Percentiles rank a stretch among this genome's conserved stretches.
Conservation (phyloP, 257 asterid genomes). For the Scutellaria galericulata region DNA sequence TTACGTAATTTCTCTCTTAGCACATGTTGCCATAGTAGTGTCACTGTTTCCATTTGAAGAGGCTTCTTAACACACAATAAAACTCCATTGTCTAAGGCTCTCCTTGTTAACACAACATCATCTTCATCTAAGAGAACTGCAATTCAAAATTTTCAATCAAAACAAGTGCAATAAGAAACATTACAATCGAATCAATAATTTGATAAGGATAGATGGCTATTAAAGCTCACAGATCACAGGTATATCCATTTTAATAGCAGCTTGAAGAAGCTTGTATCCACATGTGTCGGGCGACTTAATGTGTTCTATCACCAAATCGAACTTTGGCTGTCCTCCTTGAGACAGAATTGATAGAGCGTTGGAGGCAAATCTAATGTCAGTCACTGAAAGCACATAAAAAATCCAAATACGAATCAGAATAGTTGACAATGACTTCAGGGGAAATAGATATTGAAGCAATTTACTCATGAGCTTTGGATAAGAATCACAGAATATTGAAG, state of each 20-base stretch:
- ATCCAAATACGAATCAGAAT: not conserved
- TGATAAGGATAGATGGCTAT: not conserved
- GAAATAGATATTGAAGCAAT: not conserved
- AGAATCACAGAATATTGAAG: not conserved
- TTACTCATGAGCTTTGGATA: not conserved
- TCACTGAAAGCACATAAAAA: constrained; percentile 38
- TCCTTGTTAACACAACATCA: constrained; percentile 18
- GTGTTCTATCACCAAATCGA: constrained; percentile 39
- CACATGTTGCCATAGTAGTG: constrained; percentile 44
- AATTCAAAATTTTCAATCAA: not conserved
- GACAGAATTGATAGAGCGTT: constrained; percentile 37
- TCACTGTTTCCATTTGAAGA: constrained; percentile 17
- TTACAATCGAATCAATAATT: not conserved
- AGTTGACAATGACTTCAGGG: not conserved
- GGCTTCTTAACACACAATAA: constrained; percentile 42
- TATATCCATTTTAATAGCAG: constrained; percentile 30
- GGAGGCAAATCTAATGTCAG: constrained; percentile 39
- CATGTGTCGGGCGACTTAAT: constrained; percentile 43
- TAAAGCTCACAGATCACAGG: constrained; percentile 40
- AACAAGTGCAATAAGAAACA: not conserved
- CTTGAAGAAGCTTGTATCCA: constrained; percentile 39
- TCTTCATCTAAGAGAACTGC: constrained; percentile 41
- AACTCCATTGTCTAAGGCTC: constrained; percentile 40
- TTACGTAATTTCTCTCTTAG: not conserved
- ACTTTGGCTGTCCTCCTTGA: constrained; percentile 27